Evolutionary conservation across 768 basidiomycete species (phyloP).

Genomic region (Collybia sordida): DNA sequence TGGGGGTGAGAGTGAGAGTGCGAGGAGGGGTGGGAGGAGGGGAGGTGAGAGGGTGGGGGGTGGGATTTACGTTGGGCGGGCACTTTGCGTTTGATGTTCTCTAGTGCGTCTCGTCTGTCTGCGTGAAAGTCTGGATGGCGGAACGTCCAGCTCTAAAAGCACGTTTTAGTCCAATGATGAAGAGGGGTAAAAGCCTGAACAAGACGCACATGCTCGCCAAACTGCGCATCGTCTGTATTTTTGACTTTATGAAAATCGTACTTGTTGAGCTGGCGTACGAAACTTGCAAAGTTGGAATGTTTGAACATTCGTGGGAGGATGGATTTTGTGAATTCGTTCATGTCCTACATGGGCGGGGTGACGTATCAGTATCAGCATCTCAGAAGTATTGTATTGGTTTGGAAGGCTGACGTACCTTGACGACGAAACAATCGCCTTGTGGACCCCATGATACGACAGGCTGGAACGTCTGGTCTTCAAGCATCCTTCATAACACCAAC

Average conservation of each 20-base stretch:
- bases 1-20: slow-evolving; percentile 15
- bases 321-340: slow-evolving; percentile 93
- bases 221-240: slow-evolving; percentile 80
- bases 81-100: slow-evolving; percentile 62
- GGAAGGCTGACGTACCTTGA: slow-evolving; percentile 51
- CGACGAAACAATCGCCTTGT: slow-evolving; percentile 85
- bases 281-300: slow-evolving; percentile 91
- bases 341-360: slow-evolving; percentile 47
- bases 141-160: slow-evolving; percentile 51
- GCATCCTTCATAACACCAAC: slow-evolving; percentile 58
- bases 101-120: slow-evolving; percentile 50
- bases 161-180: neutral
- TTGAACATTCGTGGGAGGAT: slow-evolving; percentile 93
- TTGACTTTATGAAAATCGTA: slow-evolving; percentile 98
- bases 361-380: neutral
- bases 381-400: too few relatives aligned
- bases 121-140: slow-evolving; percentile 62
- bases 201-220: slow-evolving; percentile 53
- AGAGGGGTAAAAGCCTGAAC: neutral
- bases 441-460: slow-evolving; percentile 83
- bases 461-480: slow-evolving; percentile 74
- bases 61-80: slow-evolving; percentile 52
- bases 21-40: slow-evolving; percentile 22
- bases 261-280: slow-evolving; percentile 93
- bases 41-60: slow-evolving; percentile 29